Base-by-base conservation (phyloP, 441 rosid species). In the Gossypium aridum region DNA sequence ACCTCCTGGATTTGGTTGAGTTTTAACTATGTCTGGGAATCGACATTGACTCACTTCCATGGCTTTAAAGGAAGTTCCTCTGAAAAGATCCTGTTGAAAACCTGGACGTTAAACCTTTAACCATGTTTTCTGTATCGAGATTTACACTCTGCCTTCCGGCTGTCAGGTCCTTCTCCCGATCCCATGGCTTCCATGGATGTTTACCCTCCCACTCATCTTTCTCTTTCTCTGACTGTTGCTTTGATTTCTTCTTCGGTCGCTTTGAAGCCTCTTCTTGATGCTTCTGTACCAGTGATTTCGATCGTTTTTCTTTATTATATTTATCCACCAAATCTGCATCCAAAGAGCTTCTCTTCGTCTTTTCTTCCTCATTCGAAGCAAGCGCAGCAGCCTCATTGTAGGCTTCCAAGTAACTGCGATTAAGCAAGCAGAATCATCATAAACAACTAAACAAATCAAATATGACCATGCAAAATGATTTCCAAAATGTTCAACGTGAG, bases 151-250 rank as follows among this genome's bases (percentile, higher is more conserved):
- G 88, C 83, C 99, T 87, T 67, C 94, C 98, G 0, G 94, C 96
- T 1, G 66, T 75, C 34, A 92, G 80, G 82, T 95, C 99, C 79
- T 91, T 92, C 79, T 95, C 98, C 3, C 97, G 87, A 75, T 95
- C 99, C 99, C 98, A 92, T 8, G 99, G 99, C 85, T 90, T 95
- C 99, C 99, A 95, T 5, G 98, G 97, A 82, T 95, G 99, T 4
- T 92, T 85, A 37, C 93, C 98, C 3, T 66, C 80, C 98, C 99
- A 95, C 76, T 91, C 98, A 62, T 82, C 94, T 63, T 86, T 89
- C 81, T 89, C 91, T 23, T 2, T 14, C 19, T 19, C 60, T 19
- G 7, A 59, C 51, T 62, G 77, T 69, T 89, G 88, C 86, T 85
- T 88, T 20, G 80, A 77, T 83, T 88, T 92, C 97, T 88, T 92